Conservation (phyloP, 2,329 filamentous ascomycete genomes). For the Uncinocarpus reesii region DNA sequence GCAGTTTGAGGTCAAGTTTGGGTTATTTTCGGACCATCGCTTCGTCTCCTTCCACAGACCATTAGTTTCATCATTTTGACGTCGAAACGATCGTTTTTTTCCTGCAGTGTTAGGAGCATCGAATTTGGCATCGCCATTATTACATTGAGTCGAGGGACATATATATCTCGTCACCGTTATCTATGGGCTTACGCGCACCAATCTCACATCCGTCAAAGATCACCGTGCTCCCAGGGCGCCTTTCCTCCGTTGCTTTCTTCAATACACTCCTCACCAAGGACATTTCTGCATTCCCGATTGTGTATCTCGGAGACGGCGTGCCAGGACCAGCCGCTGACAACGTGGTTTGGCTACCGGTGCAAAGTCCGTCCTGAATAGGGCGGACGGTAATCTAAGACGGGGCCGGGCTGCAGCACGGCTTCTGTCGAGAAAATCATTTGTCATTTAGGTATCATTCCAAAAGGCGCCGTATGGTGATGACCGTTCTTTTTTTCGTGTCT, state of each 20-base stretch:
- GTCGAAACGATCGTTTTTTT: slow-evolving; percentile 2
- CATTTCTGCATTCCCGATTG: slow-evolving; percentile 15
- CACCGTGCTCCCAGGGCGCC: slow-evolving; percentile 23
- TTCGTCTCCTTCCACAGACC: background rate
- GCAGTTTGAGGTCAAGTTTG: slow-evolving; percentile 11
- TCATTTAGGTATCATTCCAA: slow-evolving; percentile 8
- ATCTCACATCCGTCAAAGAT: slow-evolving; percentile 20
- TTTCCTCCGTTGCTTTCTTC: slow-evolving; percentile 15
- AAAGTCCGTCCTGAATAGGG: slow-evolving; percentile 43
- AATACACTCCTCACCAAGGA: slow-evolving; percentile 7
- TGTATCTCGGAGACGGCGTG: slow-evolving; percentile 15
- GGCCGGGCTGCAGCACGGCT: slow-evolving; percentile 3
- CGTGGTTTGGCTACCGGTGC: slow-evolving; percentile 39
- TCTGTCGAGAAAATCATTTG: slow-evolving; percentile 7
- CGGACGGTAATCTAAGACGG: slow-evolving; percentile 39
- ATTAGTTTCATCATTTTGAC: background rate
- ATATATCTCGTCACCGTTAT: slow-evolving; percentile 13
- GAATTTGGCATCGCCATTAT: slow-evolving; percentile 1
- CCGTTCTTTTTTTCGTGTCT: background rate
- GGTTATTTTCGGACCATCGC: background rate
- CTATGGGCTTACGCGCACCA: slow-evolving; percentile 20
- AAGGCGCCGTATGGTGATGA: background rate
- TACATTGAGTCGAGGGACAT: background rate
- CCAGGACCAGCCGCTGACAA: slow-evolving; percentile 21
- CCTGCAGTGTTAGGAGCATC: background rate